Conservation (phyloP, 2,329 filamentous ascomycete genomes). For the Fusarium incarnatum region DNA sequence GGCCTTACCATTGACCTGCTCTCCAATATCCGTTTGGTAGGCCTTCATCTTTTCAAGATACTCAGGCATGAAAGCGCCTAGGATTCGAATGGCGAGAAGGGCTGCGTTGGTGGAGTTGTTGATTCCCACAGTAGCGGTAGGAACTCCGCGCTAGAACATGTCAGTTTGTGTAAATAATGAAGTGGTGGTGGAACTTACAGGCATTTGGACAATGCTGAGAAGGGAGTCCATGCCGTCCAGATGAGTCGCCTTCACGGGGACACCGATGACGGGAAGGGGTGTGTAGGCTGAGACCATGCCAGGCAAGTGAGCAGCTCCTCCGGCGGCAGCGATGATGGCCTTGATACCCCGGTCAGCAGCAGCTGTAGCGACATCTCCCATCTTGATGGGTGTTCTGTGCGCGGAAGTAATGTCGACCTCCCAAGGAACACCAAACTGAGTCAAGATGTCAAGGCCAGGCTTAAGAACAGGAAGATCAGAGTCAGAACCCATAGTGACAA, state of each 20-base stretch:
- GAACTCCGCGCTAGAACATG: conserved; percentile 64
- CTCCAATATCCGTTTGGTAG: conserved; percentile 27
- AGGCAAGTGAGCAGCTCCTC: conserved; percentile 78
- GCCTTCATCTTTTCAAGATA: conserved; percentile 73
- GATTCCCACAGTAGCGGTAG: conserved; percentile 81
- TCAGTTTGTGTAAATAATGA: neutral
- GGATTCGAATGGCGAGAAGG: conserved; percentile 75
- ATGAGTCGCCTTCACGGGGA: conserved; percentile 79
- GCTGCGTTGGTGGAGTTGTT: conserved; percentile 85
- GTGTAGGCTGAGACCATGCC: conserved; percentile 82
- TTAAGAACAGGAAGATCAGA: conserved; percentile 77
- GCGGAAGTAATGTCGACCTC: conserved; percentile 82
- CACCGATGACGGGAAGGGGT: conserved; percentile 78
- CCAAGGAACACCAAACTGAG: conserved; percentile 78
- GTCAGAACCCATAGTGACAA: conserved; percentile 87
- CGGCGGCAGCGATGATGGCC: conserved; percentile 81
- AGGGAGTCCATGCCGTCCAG: conserved; percentile 79
- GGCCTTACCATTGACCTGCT: conserved; percentile 73
- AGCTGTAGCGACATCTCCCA: conserved; percentile 73
- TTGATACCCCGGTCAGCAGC: conserved; percentile 75
- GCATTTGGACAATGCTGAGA: conserved; percentile 82
- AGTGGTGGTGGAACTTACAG: too few species aligned
- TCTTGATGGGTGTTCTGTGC: conserved; percentile 77
- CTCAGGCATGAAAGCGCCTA: conserved; percentile 68
- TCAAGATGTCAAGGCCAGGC: conserved; percentile 73